Evolutionary conservation across 768 basidiomycete genomes (phyloP).

Genomic region (Boletus fagicola): DNA sequence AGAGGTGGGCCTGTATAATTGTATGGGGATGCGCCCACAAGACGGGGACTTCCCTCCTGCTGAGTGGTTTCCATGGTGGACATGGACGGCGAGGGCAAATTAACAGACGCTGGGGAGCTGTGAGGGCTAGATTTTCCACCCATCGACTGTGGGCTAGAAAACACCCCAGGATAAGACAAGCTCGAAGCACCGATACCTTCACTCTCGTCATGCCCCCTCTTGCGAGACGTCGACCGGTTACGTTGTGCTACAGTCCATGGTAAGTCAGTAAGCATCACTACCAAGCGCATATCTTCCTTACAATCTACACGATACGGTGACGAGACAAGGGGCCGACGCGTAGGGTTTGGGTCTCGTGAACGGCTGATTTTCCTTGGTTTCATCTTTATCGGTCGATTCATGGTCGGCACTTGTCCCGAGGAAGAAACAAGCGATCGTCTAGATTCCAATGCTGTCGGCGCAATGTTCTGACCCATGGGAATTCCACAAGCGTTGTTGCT

Average conservation of each 20-base stretch:
- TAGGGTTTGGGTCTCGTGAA: slow-evolving; percentile 55
- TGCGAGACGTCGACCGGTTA: slow-evolving; percentile 73
- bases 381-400: slow-evolving; percentile 50
- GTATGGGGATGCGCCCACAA: slow-evolving; percentile 45
- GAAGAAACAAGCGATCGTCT: slow-evolving; percentile 52
- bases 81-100: slow-evolving; percentile 68
- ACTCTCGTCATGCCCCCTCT: slow-evolving; percentile 67
- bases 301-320: slow-evolving; percentile 67
- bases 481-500: slow-evolving; percentile 19
- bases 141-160: slow-evolving; percentile 51
- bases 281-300: slow-evolving; percentile 34
- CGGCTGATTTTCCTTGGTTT: slow-evolving; percentile 53
- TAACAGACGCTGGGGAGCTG: slow-evolving; percentile 72
- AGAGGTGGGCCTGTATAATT: slow-evolving; percentile 45
- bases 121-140: slow-evolving; percentile 56
- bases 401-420: slow-evolving; percentile 41
- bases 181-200: slow-evolving; percentile 46
- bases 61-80: slow-evolving; percentile 46
- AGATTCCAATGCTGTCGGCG: slow-evolving; percentile 46
- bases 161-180: slow-evolving; percentile 50
- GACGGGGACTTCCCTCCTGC: slow-evolving; percentile 56
- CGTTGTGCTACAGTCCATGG: slow-evolving; percentile 48
- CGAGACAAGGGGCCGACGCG: slow-evolving; percentile 54
- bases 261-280: slow-evolving; percentile 15
- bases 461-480: slow-evolving; percentile 26